Evolutionary conservation across 805 yeast genomes (phyloP), one percentile per base, ranked within the genome.

Genomic region (Teunomyces lycoperdinae): DNA sequence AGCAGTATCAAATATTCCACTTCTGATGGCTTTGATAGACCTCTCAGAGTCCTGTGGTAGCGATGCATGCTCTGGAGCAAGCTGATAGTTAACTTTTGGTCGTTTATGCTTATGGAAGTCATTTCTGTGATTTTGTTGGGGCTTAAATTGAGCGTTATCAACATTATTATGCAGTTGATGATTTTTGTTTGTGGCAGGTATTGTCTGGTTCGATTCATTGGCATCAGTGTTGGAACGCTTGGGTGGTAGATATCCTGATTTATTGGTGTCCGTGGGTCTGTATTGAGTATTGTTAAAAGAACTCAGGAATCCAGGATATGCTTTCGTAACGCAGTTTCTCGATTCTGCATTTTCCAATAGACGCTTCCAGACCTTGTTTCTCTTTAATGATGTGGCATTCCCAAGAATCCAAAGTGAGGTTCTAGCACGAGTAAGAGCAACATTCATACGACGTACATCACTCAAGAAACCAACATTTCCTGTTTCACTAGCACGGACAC

Each of bases 401-500:
- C 99, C 99, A 11, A 95, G 66, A 48, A 94, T 84, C 98, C 98
- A 94, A 53, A 94, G 71, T 0, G 98, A 87, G 1, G 95, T 78
- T 56, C 85, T 81, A 0, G 98, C 97, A 71, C 99, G 87, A 0
- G 98, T 92, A 32, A 94, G 70, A 0, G 97, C 98, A 46, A 94
- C 99, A 66, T 94, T 94, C 96, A 94, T 89, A 72, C 99, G 87
- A 53, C 99, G 79, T 33, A 84, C 78, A 67, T 94, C 99, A 42
- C 86, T 84, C 63, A 94, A 76, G 68, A 94, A 94, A 13, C 98
- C 99, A 50, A 92, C 89, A 20, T 77, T 70, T 7, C 76, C 79
- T 10, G 78, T 73, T 42, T 83, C 85, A 51, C 77, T 73, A 0
- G 98, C 96, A 58, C 99, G 80, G 3, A 94, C 99, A 80, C 98